Percentiles rank a stretch among this genome's conserved stretches.
phyloP scores from a whole-genome alignment of 306 rosid species.

The Cucurbita moschata region DNA sequence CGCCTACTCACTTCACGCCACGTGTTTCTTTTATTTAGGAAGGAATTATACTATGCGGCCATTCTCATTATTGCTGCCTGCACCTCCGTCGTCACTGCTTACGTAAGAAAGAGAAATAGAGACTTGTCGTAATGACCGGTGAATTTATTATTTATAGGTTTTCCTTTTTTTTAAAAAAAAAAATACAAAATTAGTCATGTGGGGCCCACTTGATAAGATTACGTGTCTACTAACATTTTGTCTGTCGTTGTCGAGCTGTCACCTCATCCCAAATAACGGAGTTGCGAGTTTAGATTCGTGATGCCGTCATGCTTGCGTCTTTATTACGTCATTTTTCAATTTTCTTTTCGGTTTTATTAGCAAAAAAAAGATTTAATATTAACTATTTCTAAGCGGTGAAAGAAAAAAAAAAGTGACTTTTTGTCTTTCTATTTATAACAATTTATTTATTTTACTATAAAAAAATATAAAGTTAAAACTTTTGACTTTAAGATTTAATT shows the following conservation, averaged over 20 bases:
- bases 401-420: too few relatives aligned
- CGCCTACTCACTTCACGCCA: background rate
- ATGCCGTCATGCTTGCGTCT: slow-evolving; percentile 23
- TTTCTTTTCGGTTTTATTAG: background rate
- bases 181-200: background rate
- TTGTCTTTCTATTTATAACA: too few relatives aligned
- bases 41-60: background rate
- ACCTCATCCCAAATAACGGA: background rate
- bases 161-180: background rate
- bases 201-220: background rate
- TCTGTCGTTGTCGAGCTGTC: slow-evolving; percentile 7
- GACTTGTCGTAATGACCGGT: background rate
- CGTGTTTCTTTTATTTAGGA: background rate
- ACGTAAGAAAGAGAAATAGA: background rate
- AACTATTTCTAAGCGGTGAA: too few relatives aligned
- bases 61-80: background rate
- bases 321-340: background rate
- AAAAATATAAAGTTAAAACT: too few relatives aligned
- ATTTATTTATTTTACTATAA: too few relatives aligned
- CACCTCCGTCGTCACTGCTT: background rate
- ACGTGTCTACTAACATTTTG: background rate
- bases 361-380: background rate
- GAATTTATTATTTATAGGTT: background rate
- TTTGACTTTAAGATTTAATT: too few relatives aligned
- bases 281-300: slow-evolving; percentile 1